These are phyloP conservation scores for Herpetomonas tarakana DNA, from an alignment of 208 protist genomes.

Conservation along the genomic window DNA sequence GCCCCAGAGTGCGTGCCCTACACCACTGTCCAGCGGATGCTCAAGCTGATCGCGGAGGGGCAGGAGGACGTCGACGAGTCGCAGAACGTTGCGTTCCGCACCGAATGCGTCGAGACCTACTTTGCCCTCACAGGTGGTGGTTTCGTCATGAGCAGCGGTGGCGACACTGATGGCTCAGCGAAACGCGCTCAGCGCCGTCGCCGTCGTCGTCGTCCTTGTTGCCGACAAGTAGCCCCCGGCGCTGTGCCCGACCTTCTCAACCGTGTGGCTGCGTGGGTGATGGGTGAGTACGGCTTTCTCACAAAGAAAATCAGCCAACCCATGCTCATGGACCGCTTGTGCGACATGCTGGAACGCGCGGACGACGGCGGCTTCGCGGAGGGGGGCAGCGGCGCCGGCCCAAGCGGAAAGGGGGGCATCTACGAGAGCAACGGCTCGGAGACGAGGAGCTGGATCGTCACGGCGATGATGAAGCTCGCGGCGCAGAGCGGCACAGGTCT, in stretches of 20 bases:
- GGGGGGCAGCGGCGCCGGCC: not conserved
- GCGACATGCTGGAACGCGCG: slow-evolving; percentile 60
- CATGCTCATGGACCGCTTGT: slow-evolving; percentile 65
- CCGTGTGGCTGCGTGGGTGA: slow-evolving; percentile 87
- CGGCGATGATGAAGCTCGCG: slow-evolving; percentile 74
- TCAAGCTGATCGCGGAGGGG: slow-evolving; percentile 92
- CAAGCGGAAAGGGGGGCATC: not conserved
- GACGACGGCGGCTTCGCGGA: slow-evolving; percentile 6
- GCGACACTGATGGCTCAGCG: not conserved
- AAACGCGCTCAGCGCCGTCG: too few relatives aligned
- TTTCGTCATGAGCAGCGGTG: slow-evolving; percentile 6
- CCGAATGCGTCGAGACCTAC: slow-evolving; percentile 69
- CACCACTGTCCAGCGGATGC: slow-evolving; percentile 82
- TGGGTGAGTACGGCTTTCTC: slow-evolving; percentile 94
- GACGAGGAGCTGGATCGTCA: slow-evolving; percentile 66
- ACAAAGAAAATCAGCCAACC: slow-evolving; percentile 27
- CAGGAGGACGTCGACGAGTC: slow-evolving; percentile 47
- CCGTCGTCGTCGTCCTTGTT: too few relatives aligned
- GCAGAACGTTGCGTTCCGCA: slow-evolving; percentile 63
- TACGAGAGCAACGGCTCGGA: slow-evolving; percentile 17
- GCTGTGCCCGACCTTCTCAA: slow-evolving; percentile 51
- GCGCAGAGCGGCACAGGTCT: slow-evolving; percentile 19
- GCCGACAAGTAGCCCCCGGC: not conserved
- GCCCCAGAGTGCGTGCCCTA: slow-evolving; percentile 68
- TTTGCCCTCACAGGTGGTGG: slow-evolving; percentile 56